phyloP scores from a whole-genome alignment of 306 rosid species.

The Rosa lucieae region DNA sequence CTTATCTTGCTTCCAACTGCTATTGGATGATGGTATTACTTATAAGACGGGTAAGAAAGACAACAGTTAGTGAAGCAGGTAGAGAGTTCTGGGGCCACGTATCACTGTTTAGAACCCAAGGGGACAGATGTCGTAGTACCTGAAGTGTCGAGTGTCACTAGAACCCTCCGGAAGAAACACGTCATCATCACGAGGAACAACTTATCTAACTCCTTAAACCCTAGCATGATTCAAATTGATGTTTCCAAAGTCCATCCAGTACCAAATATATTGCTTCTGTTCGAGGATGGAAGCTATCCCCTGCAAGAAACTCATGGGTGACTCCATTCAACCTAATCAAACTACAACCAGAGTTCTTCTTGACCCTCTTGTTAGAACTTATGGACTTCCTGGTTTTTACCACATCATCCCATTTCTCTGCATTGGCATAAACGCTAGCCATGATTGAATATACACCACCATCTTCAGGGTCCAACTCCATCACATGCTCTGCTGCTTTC shows the following conservation, averaged over 20 bases:
- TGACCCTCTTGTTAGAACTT: constrained; percentile 46
- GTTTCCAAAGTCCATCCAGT: constrained; percentile 19
- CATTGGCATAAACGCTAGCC: constrained; percentile 67
- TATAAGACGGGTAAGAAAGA: not conserved
- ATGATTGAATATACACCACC: constrained; percentile 75
- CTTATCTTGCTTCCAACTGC: not conserved
- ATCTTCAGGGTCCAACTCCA: constrained; percentile 75
- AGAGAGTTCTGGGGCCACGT: constrained; percentile 36
- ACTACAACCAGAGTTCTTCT: constrained; percentile 59
- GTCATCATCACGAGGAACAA: not conserved
- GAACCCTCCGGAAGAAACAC: constrained; percentile 36
- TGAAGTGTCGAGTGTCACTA: not conserved
- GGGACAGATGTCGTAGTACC: constrained; percentile 10
- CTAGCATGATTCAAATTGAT: constrained; percentile 18
- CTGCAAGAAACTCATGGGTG: constrained; percentile 26
- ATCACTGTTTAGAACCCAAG: not conserved
- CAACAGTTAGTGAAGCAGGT: not conserved
- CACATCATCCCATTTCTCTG: constrained; percentile 67
- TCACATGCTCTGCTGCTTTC: constrained; percentile 64
- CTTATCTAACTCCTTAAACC: not conserved
- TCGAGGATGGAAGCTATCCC: constrained; percentile 20
- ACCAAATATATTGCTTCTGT: constrained; percentile 19
- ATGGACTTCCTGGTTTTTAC: constrained; percentile 51
- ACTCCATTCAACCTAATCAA: constrained; percentile 41
- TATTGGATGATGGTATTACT: not conserved